Base-by-base conservation (phyloP, 306 rosid species). In the Astragalus membranaceus region DNA sequence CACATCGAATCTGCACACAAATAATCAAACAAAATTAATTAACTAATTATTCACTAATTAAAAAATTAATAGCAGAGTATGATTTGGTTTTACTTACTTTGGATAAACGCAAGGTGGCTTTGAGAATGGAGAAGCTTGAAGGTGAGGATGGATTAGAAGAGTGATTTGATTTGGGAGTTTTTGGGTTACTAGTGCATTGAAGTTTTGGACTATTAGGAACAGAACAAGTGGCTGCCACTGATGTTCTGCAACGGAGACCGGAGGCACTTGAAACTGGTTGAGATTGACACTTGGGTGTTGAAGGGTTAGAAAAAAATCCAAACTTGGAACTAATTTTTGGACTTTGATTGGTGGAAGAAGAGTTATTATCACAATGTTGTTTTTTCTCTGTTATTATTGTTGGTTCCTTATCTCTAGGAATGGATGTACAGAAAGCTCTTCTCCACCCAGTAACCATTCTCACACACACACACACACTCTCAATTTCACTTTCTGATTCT, bases 391-490 rank as follows among this genome's bases (percentile, higher is more conserved):
- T 65, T 16, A 64, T 8, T 8, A 69, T 74, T 53, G 74, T 83
- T 17, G 85, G 32, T 15, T 86, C 84, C 69, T 66, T 81, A 13
- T 91, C 92, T 78, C 83, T 86, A 6, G 91, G 84, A 52, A 87
- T 85, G 7, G 96, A 91, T 33, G 99, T 89, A 74, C 99, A 95
- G 33, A 95, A 95, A 1, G 96, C 97, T 66, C 96, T 83, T 85
- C 97, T 89, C 99, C 99, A 95, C 29, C 97, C 96, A 15, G 86
- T 74, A 88, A 91, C 97, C 97, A 91, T 88, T 48, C 51, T 82
- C 55, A 42, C 69, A 29, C 26, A 51, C 33, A 43, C 51, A 80
- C 55, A 42, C 69, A 29, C 26, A 51, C 33, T 60, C n/a, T 41
- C 14, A 12, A 59, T 42, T 49, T 3, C 12, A 3, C 9, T 20